Conservation (phyloP, 2,329 filamentous ascomycete species). For the Madurella mycetomatis region DNA sequence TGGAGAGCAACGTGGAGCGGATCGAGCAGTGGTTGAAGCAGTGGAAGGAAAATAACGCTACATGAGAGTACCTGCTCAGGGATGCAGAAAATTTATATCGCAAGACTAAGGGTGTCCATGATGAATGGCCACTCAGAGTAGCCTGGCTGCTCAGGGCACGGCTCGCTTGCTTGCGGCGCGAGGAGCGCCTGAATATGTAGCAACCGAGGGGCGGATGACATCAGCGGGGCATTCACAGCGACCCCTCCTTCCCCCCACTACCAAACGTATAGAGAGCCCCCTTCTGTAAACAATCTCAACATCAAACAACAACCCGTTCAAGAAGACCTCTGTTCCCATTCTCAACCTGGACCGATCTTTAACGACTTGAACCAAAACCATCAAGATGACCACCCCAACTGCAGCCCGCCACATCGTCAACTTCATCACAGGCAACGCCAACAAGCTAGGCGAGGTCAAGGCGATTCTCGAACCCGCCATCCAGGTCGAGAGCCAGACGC, state of each 20-base stretch:
- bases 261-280: background rate
- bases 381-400: conserved; percentile 28
- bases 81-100: too few species aligned
- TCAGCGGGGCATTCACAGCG: background rate
- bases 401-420: conserved; percentile 51
- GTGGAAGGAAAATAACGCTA: conserved; percentile 64
- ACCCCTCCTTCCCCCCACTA: conserved; percentile 9
- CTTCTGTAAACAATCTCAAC: background rate
- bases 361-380: conserved; percentile 45
- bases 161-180: too few species aligned
- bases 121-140: background rate
- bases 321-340: too few species aligned
- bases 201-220: conserved; percentile 2
- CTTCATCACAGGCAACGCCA: conserved; percentile 95
- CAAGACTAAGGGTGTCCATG: background rate
- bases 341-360: too few species aligned
- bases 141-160: too few species aligned
- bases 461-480: conserved; percentile 76
- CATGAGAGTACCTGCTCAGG: background rate
- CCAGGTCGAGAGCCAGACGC: conserved; percentile 64
- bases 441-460: conserved; percentile 87
- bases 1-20: conserved; percentile 82
- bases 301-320: background rate
- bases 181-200: conserved; percentile 3
- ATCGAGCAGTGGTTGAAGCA: conserved; percentile 76